Conservation (phyloP, 1,139 yeast species). For the Pichia sp. region DNA sequence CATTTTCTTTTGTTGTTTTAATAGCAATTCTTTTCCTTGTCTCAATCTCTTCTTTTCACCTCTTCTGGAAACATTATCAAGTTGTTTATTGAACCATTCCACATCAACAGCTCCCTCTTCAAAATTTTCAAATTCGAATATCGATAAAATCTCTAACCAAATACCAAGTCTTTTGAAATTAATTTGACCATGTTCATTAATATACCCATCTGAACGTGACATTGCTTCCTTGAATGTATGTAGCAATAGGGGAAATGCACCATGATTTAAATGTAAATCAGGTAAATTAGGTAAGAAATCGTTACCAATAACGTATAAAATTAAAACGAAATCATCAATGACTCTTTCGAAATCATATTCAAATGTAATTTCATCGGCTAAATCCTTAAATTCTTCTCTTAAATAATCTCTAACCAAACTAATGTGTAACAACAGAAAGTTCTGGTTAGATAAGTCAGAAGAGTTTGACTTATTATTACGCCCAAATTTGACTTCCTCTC, state of each 20-base stretch:
- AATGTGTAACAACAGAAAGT: conserved; percentile 74
- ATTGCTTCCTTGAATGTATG: conserved; percentile 82
- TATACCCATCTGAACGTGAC: conserved; percentile 69
- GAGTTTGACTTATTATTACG: conserved; percentile 30
- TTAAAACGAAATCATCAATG: conserved; percentile 85
- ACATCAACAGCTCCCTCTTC: conserved; percentile 77
- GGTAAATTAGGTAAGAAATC: conserved; percentile 99
- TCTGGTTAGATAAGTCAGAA: conserved; percentile 66
- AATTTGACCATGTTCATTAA: conserved; percentile 76
- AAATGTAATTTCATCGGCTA: conserved; percentile 50
- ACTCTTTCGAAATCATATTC: conserved; percentile 82
- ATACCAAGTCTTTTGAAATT: conserved; percentile 61
- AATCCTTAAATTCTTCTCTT: conserved; percentile 73
- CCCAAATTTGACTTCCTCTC: conserved; percentile 96
- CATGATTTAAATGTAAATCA: conserved; percentile 85
- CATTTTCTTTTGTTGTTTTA: conserved; percentile 65
- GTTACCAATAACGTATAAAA: conserved; percentile 92
- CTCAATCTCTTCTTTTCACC: conserved; percentile 64
- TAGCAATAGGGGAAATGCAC: conserved; percentile 87
- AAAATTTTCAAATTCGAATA: conserved; percentile 74
- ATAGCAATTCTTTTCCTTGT: conserved; percentile 56
- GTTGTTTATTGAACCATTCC: conserved; percentile 83
- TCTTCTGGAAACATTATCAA: conserved; percentile 68
- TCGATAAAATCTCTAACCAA: conserved; percentile 65
- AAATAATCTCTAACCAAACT: conserved; percentile 86